These are phyloP conservation scores for Heterobasidion parviporum DNA, from an alignment of 1,284 basidiomycete genomes.

Conservation along the genomic window DNA sequence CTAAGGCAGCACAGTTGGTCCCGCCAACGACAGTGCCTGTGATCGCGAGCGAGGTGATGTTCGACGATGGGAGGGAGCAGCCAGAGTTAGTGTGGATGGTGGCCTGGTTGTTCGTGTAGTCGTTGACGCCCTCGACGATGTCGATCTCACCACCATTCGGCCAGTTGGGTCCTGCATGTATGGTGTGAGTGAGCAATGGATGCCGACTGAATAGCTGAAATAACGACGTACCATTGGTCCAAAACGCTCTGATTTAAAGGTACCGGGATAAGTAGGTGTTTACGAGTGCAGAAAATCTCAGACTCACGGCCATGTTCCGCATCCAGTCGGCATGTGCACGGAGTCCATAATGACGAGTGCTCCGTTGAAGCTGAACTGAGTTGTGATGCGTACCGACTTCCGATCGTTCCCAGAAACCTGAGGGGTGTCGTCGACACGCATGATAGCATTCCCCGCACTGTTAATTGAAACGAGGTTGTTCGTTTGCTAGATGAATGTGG, in stretches of 20 bases:
- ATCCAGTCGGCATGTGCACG: conserved; percentile 87
- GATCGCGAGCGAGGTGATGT: conserved; percentile 41
- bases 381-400: conserved; percentile 46
- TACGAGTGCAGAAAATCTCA: no score
- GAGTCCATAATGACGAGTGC: conserved; percentile 77
- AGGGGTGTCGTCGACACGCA: conserved; percentile 78
- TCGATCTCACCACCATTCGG: conserved; percentile 77
- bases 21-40: conserved; percentile 57
- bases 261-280: background rate
- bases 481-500: conserved; percentile 4
- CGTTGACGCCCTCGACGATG: conserved; percentile 77
- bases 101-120: conserved; percentile 73
- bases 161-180: conserved; percentile 53
- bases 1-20: conserved; percentile 59
- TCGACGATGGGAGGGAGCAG: conserved; percentile 53
- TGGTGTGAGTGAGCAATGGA: background rate
- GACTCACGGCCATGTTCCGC: conserved; percentile 66
- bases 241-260: conserved; percentile 29
- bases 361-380: conserved; percentile 51
- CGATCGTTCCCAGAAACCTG: conserved; percentile 51
- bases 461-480: conserved; percentile 54
- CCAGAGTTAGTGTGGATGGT: conserved; percentile 70
- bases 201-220: no score
- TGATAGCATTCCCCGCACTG: conserved; percentile 62
- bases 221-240: conserved; percentile 32